Evolutionary conservation across 495 filamentous ascomycete genomes (phyloP).

Genomic region (Penicillium arizonense): DNA sequence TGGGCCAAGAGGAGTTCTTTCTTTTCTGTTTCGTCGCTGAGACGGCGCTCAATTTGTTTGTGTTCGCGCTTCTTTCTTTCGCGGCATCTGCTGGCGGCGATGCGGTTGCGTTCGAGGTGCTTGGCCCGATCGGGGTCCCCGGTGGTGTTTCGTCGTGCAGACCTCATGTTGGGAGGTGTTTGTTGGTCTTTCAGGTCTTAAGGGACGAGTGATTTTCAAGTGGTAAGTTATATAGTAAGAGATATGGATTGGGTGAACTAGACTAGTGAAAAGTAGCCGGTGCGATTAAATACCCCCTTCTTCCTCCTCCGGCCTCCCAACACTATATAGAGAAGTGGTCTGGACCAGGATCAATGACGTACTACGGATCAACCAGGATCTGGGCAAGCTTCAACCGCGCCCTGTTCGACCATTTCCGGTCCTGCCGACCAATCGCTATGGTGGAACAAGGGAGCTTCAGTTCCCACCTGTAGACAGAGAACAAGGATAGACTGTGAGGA

Average conservation of each 20-base stretch:
- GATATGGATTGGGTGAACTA: no score
- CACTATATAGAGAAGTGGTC: neutral
- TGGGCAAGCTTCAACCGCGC: neutral
- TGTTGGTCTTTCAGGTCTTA: neutral
- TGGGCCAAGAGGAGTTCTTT: conserved; percentile 16
- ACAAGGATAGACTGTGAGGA: no score
- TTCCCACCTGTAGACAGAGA: neutral
- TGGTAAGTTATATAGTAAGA: neutral
- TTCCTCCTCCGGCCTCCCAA: neutral
- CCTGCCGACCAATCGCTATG: neutral
- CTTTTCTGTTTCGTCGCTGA: conserved; percentile 18
- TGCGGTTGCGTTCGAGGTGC: conserved; percentile 26
- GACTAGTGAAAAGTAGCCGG: neutral
- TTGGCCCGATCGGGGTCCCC: conserved; percentile 15
- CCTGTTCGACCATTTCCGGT: conserved; percentile 7
- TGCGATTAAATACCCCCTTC: neutral
- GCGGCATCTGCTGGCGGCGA: conserved; percentile 29
- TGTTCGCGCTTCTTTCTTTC: conserved; percentile 22
- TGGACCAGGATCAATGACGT: conserved; percentile 4
- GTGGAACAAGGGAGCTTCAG: neutral
- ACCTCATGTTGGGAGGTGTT: neutral
- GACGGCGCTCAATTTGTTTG: conserved; percentile 12
- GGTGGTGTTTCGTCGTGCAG: neutral
- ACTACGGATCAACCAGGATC: neutral
- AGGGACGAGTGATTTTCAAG: neutral